A percentile compares a stretch with the other conserved stretches of the same genome.
Conservation (phyloP, 352 stramenopile species). For the Phytophthora tentaculata region DNA sequence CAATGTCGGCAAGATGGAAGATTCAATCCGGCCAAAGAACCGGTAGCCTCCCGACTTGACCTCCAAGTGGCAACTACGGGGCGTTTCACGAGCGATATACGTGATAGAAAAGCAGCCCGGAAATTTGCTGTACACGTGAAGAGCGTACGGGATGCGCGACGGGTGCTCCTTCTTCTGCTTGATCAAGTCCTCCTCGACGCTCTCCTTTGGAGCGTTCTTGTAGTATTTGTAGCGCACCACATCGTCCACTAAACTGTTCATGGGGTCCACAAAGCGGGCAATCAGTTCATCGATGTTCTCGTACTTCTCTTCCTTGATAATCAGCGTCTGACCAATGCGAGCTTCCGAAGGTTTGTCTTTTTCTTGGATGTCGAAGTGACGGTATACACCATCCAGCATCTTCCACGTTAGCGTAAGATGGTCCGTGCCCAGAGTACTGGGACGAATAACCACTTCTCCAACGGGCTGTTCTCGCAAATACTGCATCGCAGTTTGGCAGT, state of each 20-base stretch:
- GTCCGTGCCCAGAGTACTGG: constrained; percentile 81
- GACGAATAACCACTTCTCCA: constrained; percentile 87
- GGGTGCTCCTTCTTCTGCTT: constrained; percentile 90
- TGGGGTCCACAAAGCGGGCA: constrained; percentile 87
- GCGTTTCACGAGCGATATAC: constrained; percentile 84
- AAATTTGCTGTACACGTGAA: constrained; percentile 89
- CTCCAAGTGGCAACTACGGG: constrained; percentile 88
- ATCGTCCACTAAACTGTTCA: constrained; percentile 90
- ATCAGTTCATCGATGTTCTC: constrained; percentile 91
- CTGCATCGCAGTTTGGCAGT: constrained; percentile 83
- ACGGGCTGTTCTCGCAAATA: constrained; percentile 79
- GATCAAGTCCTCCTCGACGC: constrained; percentile 86
- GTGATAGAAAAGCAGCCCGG: constrained; percentile 91
- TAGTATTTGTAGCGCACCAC: constrained; percentile 90
- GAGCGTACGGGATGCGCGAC: constrained; percentile 80
- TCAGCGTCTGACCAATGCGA: constrained; percentile 77
- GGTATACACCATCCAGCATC: constrained; percentile 86
- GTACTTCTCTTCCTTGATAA: constrained; percentile 89
- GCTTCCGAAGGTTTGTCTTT: constrained; percentile 89
- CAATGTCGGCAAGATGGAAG: constrained; percentile 79
- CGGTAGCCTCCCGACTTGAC: constrained; percentile 86
- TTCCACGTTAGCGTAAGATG: constrained; percentile 91
- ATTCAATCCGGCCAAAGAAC: constrained; percentile 90
- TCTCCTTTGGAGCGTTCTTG: constrained; percentile 68
- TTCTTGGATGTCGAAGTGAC: constrained; percentile 89